These are phyloP conservation scores for Thamnidium elegans DNA, from an alignment of 192 early-diverging fungal genomes.

Conservation along the genomic window DNA sequence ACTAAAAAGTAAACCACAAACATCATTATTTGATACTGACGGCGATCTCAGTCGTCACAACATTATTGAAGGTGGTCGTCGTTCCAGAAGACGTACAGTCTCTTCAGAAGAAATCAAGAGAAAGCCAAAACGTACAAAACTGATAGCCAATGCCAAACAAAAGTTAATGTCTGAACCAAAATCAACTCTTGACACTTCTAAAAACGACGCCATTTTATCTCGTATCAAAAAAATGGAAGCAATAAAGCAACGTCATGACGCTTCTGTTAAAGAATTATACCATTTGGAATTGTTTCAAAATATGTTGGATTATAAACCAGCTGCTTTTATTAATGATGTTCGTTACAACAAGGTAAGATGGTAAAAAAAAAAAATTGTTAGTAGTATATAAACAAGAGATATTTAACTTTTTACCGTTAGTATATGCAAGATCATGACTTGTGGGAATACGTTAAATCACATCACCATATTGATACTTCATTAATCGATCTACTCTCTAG, in stretches of 20 bases:
- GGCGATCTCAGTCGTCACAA: conserved; percentile 36
- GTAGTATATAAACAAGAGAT: too few relatives aligned
- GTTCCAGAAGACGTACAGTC: not conserved
- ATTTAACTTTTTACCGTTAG: conserved; percentile 15
- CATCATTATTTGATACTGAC: conserved; percentile 35
- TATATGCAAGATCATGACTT: conserved; percentile 40
- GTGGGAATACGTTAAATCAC: conserved; percentile 49
- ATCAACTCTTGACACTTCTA: conserved; percentile 45
- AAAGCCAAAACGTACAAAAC: conserved; percentile 2
- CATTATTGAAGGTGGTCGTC: conserved; percentile 25
- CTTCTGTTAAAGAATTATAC: conserved; percentile 53
- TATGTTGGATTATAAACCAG: conserved; percentile 52
- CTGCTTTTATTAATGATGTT: conserved; percentile 51
- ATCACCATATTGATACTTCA: conserved; percentile 35
- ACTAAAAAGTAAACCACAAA: conserved; percentile 12
- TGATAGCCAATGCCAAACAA: not conserved
- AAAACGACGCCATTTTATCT: conserved; percentile 35
- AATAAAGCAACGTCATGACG: conserved; percentile 52
- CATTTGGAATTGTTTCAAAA: conserved; percentile 53
- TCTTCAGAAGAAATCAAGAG: not conserved
- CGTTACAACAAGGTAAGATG: conserved; percentile 39
- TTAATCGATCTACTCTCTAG: conserved; percentile 29
- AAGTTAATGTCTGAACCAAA: conserved; percentile 16
- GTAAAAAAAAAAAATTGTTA: not conserved
- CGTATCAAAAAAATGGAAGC: conserved; percentile 42